phyloP scores from a whole-genome alignment of 352 stramenopile genomes.

The Aphanomyces astaci region DNA sequence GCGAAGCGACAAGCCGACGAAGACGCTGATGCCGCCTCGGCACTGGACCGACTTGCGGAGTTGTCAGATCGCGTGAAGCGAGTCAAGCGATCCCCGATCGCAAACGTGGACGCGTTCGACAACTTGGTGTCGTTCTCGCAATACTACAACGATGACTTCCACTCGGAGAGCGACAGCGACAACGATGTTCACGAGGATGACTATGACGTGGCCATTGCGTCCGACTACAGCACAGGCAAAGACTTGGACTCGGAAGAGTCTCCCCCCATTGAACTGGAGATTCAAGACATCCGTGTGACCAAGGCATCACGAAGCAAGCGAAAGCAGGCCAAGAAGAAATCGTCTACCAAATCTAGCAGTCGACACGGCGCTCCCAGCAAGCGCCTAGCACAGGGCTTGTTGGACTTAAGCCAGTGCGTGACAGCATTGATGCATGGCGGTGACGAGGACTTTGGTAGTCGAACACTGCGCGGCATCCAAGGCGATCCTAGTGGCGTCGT shows the following conservation, averaged over 20 bases:
- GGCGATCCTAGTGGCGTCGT: neutral
- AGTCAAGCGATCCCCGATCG: neutral
- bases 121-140: conserved; percentile 6
- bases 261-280: conserved; percentile 8
- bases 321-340: neutral
- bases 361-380: neutral
- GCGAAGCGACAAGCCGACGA: neutral
- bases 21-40: neutral
- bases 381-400: neutral
- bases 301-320: neutral
- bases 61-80: neutral
- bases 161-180: conserved; percentile 10
- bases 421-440: neutral
- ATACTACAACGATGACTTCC: conserved; percentile 13
- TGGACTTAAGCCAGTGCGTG: neutral
- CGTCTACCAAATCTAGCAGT: neutral
- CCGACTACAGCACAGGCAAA: neutral
- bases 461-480: neutral
- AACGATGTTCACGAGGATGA: neutral
- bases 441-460: neutral
- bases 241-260: conserved; percentile 8
- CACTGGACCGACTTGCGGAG: neutral
- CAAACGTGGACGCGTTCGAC: neutral
- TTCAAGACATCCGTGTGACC: conserved; percentile 2
- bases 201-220: neutral